Conservation (phyloP, 1,284 basidiomycete species). For the Marasmius tenuissimus region DNA sequence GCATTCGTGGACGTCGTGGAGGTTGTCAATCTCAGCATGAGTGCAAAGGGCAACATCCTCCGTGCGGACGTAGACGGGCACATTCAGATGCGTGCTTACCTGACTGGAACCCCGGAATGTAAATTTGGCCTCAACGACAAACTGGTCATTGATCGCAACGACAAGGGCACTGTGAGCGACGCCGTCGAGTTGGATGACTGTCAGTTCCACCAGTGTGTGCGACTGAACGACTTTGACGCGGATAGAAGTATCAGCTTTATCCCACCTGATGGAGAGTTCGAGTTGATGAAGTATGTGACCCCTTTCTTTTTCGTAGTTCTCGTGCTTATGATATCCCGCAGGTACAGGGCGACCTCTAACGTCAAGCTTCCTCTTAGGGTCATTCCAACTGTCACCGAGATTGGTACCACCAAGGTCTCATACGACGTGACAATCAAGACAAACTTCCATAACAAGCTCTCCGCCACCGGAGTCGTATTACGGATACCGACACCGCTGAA, state of each 20-base stretch:
- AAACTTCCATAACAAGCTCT: constrained; percentile 90
- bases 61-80: constrained; percentile 99
- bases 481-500: constrained; percentile 96
- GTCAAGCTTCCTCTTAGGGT: constrained; percentile 92
- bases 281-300: constrained; percentile 82
- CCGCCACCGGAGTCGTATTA: constrained; percentile 89
- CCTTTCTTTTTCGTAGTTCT: constrained; percentile 6
- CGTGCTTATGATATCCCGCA: constrained; percentile 29
- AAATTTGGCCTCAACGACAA: constrained; percentile 99
- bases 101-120: constrained; percentile 95
- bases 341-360: constrained; percentile 94
- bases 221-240: constrained; percentile 91
- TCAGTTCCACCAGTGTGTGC: constrained; percentile 98
- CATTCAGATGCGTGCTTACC: constrained; percentile 96
- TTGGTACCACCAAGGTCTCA: constrained; percentile 88
- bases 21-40: constrained; percentile 95
- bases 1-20: constrained; percentile 98
- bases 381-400: constrained; percentile 90
- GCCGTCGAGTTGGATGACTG: constrained; percentile 97
- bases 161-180: constrained; percentile 60
- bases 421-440: constrained; percentile 90
- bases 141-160: constrained; percentile 90
- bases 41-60: constrained; percentile 88
- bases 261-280: constrained; percentile 98
- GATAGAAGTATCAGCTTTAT: constrained; percentile 94